Percentiles rank a stretch among this genome's conserved stretches.
phyloP scores from a whole-genome alignment of 176 grass and related monocot genomes.

The Avena insularis region DNA sequence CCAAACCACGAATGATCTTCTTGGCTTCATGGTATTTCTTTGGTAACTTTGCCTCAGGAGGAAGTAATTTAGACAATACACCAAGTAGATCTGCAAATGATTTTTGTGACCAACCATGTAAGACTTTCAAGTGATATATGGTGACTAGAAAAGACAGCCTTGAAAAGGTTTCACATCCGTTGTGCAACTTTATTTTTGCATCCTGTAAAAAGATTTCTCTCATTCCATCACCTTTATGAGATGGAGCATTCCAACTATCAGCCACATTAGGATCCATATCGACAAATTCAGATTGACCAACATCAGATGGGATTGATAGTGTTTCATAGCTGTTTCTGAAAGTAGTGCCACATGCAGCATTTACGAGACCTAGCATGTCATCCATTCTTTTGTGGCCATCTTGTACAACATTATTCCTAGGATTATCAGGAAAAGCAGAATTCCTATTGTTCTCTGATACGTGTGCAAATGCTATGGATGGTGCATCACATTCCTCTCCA shows the following conservation, averaged over 20 bases:
- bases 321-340: neutral
- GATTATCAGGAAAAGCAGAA: neutral
- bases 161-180: neutral
- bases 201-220: neutral
- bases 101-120: constrained; percentile 28
- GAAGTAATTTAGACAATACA: neutral
- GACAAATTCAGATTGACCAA: neutral
- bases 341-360: neutral
- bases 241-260: too few species aligned
- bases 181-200: neutral
- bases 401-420: neutral
- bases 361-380: neutral
- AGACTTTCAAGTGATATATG: constrained; percentile 7
- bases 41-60: neutral
- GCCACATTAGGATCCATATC: neutral
- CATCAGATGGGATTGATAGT: neutral
- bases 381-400: neutral
- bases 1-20: constrained; percentile 27
- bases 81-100: neutral
- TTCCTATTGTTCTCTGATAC: neutral
- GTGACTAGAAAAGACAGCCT: constrained; percentile 6
- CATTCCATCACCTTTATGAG: neutral
- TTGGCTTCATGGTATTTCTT: constrained; percentile 31
- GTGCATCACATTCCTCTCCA: neutral
- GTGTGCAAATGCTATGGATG: neutral